Evolutionary conservation across 495 filamentous ascomycete genomes (phyloP).

Genomic region (Penicillium cataractarum): DNA sequence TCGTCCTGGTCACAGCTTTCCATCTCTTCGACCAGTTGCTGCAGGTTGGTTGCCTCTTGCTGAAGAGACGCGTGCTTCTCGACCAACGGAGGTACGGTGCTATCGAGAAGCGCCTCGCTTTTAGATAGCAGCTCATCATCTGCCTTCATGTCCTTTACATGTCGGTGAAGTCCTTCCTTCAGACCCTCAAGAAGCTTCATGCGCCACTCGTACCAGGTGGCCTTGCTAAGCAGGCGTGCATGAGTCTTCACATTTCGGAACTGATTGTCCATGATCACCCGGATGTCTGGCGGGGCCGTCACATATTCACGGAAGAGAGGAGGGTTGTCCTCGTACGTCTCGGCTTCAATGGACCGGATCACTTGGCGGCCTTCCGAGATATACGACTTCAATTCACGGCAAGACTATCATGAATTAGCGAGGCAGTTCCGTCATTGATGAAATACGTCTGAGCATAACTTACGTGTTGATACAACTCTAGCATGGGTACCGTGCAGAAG

Average conservation of each 20-base stretch:
- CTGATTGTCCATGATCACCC: conserved; percentile 88
- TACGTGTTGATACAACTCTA: conserved; percentile 92
- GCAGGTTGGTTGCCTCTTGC: conserved; percentile 63
- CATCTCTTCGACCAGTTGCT: conserved; percentile 73
- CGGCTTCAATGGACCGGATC: conserved; percentile 83
- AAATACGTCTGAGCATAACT: conserved; percentile 33
- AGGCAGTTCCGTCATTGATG: neutral
- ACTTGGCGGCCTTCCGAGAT: conserved; percentile 88
- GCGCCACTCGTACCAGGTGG: conserved; percentile 97
- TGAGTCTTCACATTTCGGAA: conserved; percentile 96
- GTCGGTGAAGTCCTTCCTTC: conserved; percentile 74
- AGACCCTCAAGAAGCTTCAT: conserved; percentile 86
- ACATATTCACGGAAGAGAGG: conserved; percentile 90
- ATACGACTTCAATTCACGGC: conserved; percentile 91
- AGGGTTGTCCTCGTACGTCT: conserved; percentile 86
- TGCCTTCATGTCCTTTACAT: conserved; percentile 71
- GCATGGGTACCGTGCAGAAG: conserved; percentile 87
- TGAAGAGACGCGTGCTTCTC: conserved; percentile 62
- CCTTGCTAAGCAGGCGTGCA: conserved; percentile 84
- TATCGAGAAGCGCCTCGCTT: conserved; percentile 67
- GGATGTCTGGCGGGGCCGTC: conserved; percentile 80
- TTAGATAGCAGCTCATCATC: conserved; percentile 71
- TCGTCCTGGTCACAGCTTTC: conserved; percentile 79
- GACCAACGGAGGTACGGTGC: conserved; percentile 64
- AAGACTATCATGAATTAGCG: conserved; percentile 63